phyloP scores from a whole-genome alignment of 441 rosid species.

The Cnidoscolus chayamansa region DNA sequence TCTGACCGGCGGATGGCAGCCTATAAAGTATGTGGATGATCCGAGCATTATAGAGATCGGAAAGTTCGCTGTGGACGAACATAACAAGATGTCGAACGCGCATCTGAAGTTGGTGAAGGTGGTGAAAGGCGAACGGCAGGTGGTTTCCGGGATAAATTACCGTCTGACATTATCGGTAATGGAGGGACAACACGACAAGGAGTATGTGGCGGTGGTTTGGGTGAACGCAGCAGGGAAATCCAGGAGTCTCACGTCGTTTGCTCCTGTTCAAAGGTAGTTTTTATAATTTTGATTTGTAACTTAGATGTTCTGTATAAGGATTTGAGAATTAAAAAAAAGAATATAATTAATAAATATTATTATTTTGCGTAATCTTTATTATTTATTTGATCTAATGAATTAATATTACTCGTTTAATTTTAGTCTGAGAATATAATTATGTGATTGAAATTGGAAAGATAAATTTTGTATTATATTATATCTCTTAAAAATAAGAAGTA shows the following conservation, averaged over 20 bases:
- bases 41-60: conserved; percentile 47
- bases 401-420: too few species aligned
- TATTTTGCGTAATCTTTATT: too few species aligned
- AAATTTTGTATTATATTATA: too few species aligned
- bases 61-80: conserved; percentile 25
- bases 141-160: conserved; percentile 55
- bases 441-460: too few species aligned
- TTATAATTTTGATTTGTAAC: background rate
- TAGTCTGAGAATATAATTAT: too few species aligned
- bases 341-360: too few species aligned
- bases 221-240: conserved; percentile 46
- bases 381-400: too few species aligned
- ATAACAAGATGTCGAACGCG: conserved; percentile 28
- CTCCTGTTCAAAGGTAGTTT: conserved; percentile 10
- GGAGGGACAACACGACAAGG: conserved; percentile 21
- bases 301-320: too few species aligned
- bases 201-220: conserved; percentile 60
- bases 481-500: too few species aligned
- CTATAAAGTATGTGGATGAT: conserved; percentile 41
- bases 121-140: conserved; percentile 58
- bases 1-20: conserved; percentile 45
- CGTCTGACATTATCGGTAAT: conserved; percentile 36
- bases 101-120: conserved; percentile 36
- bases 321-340: too few species aligned
- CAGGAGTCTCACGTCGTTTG: conserved; percentile 51